Evolutionary conservation across 345 rosid genomes (phyloP).

Genomic region (Eucalyptus virginea): DNA sequence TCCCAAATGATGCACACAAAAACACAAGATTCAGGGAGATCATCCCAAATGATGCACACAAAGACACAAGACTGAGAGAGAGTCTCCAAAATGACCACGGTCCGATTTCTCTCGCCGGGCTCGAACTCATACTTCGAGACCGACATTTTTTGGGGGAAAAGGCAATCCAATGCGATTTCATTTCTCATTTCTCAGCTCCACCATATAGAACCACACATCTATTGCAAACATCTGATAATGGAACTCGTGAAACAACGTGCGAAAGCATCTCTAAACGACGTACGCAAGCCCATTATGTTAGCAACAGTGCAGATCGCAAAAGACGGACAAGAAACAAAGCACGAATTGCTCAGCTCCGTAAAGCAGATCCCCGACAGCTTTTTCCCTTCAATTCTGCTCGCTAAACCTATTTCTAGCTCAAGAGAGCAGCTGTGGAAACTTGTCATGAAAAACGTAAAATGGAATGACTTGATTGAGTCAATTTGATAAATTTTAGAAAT

Average conservation of each 20-base stretch:
- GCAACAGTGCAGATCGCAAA: neutral
- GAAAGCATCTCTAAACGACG: neutral
- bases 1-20: neutral
- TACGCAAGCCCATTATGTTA: neutral
- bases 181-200: neutral
- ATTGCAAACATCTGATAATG: neutral
- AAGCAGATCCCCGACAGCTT: neutral
- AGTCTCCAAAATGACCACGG: neutral
- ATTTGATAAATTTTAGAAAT: too few species aligned
- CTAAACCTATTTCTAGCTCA: too few species aligned
- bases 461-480: too few species aligned
- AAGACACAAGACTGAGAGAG: neutral
- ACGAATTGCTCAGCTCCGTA: neutral
- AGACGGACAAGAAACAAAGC: neutral
- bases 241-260: neutral
- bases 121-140: too few species aligned
- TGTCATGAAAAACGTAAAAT: too few species aligned
- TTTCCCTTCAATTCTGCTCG: too few species aligned
- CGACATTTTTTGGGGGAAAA: neutral
- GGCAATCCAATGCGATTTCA: neutral
- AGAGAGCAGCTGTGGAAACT: too few species aligned
- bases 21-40: too few species aligned
- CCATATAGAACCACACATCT: neutral
- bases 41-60: too few species aligned
- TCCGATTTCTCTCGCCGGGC: neutral